A percentile compares a stretch with the other conserved stretches of the same genome.
Evolutionary conservation across 148 eudicot genomes (phyloP).

Genomic region (Oxyria digyna): DNA sequence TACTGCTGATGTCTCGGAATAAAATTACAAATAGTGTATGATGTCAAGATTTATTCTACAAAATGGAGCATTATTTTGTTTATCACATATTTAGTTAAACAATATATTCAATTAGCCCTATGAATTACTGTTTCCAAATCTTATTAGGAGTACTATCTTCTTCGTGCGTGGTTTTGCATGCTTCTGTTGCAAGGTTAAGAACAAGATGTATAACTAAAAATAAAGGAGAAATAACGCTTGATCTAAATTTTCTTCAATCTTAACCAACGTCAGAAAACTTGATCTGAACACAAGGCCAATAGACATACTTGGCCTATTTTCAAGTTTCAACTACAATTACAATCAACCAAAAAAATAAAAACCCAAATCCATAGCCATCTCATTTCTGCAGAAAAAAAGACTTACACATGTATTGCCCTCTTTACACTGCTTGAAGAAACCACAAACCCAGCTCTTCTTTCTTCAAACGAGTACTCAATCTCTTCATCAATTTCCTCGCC

Average conservation of each 20-base stretch:
- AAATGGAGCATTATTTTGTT: too few species aligned
- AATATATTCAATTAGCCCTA: too few species aligned
- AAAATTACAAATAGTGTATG: too few species aligned
- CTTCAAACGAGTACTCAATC: slow-evolving; percentile 84
- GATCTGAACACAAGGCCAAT: not conserved
- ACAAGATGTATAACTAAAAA: too few species aligned
- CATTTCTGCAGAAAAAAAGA: not conserved
- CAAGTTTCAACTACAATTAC: not conserved
- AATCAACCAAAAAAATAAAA: not conserved
- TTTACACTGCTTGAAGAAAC: slow-evolving; percentile 25
- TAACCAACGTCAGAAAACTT: not conserved
- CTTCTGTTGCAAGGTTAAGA: too few species aligned
- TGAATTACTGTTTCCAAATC: too few species aligned
- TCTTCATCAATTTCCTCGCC: slow-evolving; percentile 23
- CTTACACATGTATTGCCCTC: slow-evolving; percentile 27
- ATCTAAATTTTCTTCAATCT: not conserved
- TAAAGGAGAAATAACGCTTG: too few species aligned
- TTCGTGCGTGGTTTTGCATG: too few species aligned
- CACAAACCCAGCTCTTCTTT: slow-evolving; percentile 55
- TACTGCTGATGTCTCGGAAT: too few species aligned
- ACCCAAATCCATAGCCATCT: not conserved
- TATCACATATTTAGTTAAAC: too few species aligned
- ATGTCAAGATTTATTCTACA: too few species aligned
- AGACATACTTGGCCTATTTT: slow-evolving; percentile 4
- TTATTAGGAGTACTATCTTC: too few species aligned